These are phyloP conservation scores for Trichoderma semiorbis DNA, from an alignment of 2,329 filamentous ascomycete species.

Conservation along the genomic window DNA sequence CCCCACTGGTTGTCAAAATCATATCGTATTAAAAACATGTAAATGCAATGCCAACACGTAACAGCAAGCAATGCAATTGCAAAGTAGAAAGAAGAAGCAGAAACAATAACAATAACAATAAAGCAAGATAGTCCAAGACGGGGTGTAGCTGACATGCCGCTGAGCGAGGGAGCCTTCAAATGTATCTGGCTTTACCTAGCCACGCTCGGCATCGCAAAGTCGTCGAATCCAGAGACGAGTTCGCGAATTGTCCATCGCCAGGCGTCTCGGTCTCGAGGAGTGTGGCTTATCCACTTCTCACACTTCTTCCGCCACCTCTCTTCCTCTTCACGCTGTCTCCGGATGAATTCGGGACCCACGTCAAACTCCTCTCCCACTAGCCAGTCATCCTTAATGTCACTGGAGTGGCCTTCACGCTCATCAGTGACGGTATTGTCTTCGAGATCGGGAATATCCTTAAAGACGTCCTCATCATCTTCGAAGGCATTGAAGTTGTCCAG, in stretches of 20 bases:
- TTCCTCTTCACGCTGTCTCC: conserved; percentile 86
- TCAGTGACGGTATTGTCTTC: conserved; percentile 62
- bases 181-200: neutral
- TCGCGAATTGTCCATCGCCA: conserved; percentile 78
- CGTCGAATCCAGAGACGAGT: conserved; percentile 47
- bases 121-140: neutral
- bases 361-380: conserved; percentile 95
- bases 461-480: conserved; percentile 88
- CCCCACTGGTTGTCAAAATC: neutral
- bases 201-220: conserved; percentile 32
- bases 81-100: neutral
- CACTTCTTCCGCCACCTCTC: conserved; percentile 86
- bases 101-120: neutral
- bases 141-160: neutral
- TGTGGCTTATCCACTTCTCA: conserved; percentile 72
- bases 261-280: conserved; percentile 52
- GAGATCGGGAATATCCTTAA: conserved; percentile 90
- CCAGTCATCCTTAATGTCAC: conserved; percentile 71
- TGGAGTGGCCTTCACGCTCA: conserved; percentile 50
- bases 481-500: conserved; percentile 65
- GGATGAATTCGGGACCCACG: conserved; percentile 89
- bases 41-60: neutral
- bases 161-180: neutral
- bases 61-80: neutral
- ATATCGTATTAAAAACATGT: neutral